Percentiles rank a stretch among this genome's conserved stretches.
These are phyloP conservation scores for Dryas drummondii DNA, from an alignment of 306 rosid species.

Conservation along the genomic window DNA sequence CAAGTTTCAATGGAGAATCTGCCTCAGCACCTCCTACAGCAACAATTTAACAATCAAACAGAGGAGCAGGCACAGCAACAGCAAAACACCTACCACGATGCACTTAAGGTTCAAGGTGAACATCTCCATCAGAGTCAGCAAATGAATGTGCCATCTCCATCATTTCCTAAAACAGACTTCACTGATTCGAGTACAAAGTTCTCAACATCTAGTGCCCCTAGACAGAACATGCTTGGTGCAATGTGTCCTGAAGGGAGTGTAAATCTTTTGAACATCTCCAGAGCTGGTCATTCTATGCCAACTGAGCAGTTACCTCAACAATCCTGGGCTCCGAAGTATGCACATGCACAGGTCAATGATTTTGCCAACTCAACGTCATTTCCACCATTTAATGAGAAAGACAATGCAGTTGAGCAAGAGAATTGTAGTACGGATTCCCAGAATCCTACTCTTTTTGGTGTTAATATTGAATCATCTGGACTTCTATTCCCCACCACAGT, in stretches of 20 bases:
- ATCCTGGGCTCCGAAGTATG: slow-evolving; percentile 53
- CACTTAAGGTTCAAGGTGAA: slow-evolving; percentile 52
- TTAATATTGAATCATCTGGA: slow-evolving; percentile 79
- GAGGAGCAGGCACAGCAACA: slow-evolving; percentile 57
- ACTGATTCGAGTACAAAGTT: slow-evolving; percentile 60
- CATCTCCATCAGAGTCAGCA: slow-evolving; percentile 71
- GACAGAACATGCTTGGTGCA: slow-evolving; percentile 57
- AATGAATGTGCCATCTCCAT: slow-evolving; percentile 57
- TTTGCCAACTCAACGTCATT: slow-evolving; percentile 55
- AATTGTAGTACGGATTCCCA: slow-evolving; percentile 54
- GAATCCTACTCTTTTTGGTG: slow-evolving; percentile 70
- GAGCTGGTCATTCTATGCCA: slow-evolving; percentile 56
- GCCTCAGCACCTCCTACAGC: slow-evolving; percentile 62
- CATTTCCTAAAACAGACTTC: slow-evolving; percentile 59
- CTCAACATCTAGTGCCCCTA: slow-evolving; percentile 44
- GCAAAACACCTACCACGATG: slow-evolving; percentile 49
- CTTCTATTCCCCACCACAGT: slow-evolving; percentile 72
- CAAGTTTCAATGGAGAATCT: slow-evolving; percentile 52
- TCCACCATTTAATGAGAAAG: slow-evolving; percentile 60
- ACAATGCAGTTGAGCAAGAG: slow-evolving; percentile 42
- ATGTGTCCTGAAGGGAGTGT: slow-evolving; percentile 68
- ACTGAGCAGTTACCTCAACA: slow-evolving; percentile 68
- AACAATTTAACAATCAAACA: slow-evolving; percentile 48
- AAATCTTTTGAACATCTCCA: slow-evolving; percentile 49
- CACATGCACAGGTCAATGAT: slow-evolving; percentile 51